These are phyloP conservation scores for Jaltomata sinuosa DNA, from an alignment of 257 asterid species.

Conservation along the genomic window DNA sequence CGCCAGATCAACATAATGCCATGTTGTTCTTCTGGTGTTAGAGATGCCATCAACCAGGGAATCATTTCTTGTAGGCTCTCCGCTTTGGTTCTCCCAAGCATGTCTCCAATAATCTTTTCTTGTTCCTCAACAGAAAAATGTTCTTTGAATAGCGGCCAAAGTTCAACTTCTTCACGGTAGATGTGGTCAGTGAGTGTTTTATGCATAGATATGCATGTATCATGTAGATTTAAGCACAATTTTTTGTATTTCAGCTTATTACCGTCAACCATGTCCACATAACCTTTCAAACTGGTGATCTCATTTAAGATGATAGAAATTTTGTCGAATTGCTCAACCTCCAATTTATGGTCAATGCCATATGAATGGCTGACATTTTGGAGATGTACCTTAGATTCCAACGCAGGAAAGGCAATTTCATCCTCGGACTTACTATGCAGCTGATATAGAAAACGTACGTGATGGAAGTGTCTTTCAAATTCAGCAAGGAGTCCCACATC, in stretches of 20 bases:
- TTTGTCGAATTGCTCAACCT: slow-evolving; percentile 45
- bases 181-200: slow-evolving; percentile 67
- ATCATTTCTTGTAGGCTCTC: slow-evolving; percentile 59
- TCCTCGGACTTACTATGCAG: slow-evolving; percentile 64
- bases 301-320: slow-evolving; percentile 35
- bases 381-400: slow-evolving; percentile 65
- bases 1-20: slow-evolving; percentile 54
- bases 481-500: slow-evolving; percentile 32
- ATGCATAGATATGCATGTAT: slow-evolving; percentile 52
- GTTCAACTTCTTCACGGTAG: slow-evolving; percentile 59
- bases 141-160: slow-evolving; percentile 53
- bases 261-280: slow-evolving; percentile 13
- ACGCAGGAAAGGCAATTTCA: slow-evolving; percentile 64
- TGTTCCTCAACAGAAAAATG: slow-evolving; percentile 66
- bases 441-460: slow-evolving; percentile 39
- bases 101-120: slow-evolving; percentile 55
- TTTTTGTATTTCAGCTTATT: slow-evolving; percentile 23
- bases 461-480: slow-evolving; percentile 38
- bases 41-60: slow-evolving; percentile 69
- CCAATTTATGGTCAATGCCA: slow-evolving; percentile 67
- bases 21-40: slow-evolving; percentile 54
- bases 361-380: slow-evolving; percentile 61
- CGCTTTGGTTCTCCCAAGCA: slow-evolving; percentile 63
- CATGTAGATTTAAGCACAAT: slow-evolving; percentile 51
- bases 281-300: slow-evolving; percentile 27